A percentile compares a stretch with the other conserved stretches of the same genome.
Evolutionary conservation across 441 rosid species (phyloP).

Genomic region (Euphorbia celastroides): DNA sequence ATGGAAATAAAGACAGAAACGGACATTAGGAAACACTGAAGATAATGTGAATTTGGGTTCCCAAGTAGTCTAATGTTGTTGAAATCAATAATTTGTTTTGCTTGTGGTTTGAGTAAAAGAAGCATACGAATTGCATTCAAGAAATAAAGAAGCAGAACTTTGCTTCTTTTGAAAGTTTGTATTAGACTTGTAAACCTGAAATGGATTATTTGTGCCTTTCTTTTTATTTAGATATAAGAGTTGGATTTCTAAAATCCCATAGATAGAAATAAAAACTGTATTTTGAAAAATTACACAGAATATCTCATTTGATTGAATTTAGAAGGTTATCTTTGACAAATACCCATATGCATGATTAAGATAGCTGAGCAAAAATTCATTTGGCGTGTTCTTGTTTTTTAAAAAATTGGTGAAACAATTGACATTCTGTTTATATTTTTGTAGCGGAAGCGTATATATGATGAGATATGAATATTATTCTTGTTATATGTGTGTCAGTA

Average conservation of each 20-base stretch:
- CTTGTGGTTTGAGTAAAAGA: neutral
- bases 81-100: neutral
- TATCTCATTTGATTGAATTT: no score
- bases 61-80: neutral
- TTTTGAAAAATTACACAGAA: neutral
- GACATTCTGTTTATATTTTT: neutral
- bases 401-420: neutral
- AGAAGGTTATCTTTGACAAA: no score
- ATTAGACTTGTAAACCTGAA: neutral
- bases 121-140: conserved; percentile 7
- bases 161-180: neutral
- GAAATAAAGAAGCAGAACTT: conserved; percentile 4
- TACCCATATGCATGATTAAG: neutral
- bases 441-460: neutral
- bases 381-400: neutral
- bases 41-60: no score
- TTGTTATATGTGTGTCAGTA: neutral
- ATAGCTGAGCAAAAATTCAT: neutral
- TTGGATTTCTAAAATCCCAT: neutral
- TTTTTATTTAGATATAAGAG: neutral
- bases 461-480: neutral
- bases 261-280: neutral
- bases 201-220: neutral
- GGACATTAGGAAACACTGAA: no score
- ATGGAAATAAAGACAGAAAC: no score